phyloP scores from a whole-genome alignment of 257 asterid genomes.

The Verbena officinalis region DNA sequence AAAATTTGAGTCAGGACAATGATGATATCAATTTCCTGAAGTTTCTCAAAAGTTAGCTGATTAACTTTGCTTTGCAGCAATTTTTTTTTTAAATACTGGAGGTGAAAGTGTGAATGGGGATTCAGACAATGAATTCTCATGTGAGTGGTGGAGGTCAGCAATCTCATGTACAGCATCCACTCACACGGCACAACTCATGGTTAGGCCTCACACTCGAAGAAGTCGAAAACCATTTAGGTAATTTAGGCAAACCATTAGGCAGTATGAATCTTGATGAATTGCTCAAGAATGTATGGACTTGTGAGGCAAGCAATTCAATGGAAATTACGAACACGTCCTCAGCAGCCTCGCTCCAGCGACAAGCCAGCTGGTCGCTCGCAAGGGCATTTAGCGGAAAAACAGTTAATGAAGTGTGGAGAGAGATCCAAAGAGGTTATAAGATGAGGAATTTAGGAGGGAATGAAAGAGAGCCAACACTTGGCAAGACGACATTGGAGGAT shows the following conservation, averaged over 20 bases:
- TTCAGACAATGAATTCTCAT: conserved; percentile 73
- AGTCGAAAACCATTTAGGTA: conserved; percentile 58
- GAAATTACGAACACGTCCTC: conserved; percentile 37
- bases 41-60: conserved; percentile 11
- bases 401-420: conserved; percentile 72
- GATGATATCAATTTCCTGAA: not conserved
- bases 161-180: conserved; percentile 42
- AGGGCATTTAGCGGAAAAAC: conserved; percentile 63
- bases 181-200: conserved; percentile 62
- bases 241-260: conserved; percentile 66
- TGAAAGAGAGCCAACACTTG: conserved; percentile 52
- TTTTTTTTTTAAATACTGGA: conserved; percentile 3
- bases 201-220: conserved; percentile 64
- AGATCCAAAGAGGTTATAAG: conserved; percentile 56
- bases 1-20: conserved; percentile 7
- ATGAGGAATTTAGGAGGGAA: conserved; percentile 38
- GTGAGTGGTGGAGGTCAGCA: conserved; percentile 50
- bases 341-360: conserved; percentile 62
- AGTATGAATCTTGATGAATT: conserved; percentile 75
- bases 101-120: conserved; percentile 62
- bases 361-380: conserved; percentile 60
- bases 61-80: not conserved
- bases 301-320: conserved; percentile 46
- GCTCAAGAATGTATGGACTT: conserved; percentile 57
- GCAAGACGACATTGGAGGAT: conserved; percentile 82